A percentile compares a stretch with the other conserved stretches of the same genome.
Conservation (phyloP, 768 basidiomycete genomes). For the Suillus americanus region DNA sequence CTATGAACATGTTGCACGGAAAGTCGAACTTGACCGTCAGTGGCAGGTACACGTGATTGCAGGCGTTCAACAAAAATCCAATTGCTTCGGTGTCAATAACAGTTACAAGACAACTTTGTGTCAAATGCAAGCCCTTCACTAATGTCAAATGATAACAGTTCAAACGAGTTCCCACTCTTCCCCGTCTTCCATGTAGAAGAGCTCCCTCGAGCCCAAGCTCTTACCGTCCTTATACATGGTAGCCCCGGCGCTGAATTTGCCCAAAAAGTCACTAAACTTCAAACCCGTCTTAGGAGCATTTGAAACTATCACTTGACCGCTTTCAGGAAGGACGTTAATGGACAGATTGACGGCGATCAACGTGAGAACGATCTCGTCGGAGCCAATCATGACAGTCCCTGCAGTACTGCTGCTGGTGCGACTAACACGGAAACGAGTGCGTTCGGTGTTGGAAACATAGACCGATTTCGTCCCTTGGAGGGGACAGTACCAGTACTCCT, state of each 20-base stretch:
- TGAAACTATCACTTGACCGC: background rate
- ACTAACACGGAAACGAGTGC: no score
- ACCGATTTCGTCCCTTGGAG: no score
- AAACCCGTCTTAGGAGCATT: background rate
- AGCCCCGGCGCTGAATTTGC: background rate
- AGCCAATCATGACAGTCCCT: background rate
- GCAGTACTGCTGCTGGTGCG: no score
- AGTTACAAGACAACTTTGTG: no score
- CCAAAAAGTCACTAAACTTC: background rate
- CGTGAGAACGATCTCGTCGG: background rate
- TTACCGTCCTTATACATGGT: background rate
- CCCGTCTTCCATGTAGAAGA: background rate
- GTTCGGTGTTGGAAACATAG: no score
- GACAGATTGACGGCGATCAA: background rate
- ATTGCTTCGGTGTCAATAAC: no score
- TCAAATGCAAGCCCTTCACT: no score
- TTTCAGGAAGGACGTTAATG: background rate
- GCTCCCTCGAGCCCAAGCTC: background rate
- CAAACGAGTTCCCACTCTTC: background rate
- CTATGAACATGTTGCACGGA: background rate
- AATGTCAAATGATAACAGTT: background rate
- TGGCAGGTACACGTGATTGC: no score
- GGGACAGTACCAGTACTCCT: no score
- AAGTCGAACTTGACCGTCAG: background rate
- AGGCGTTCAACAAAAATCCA: no score